Conservation (phyloP, 2,329 filamentous ascomycete genomes). For the Plectosphaerella cucumerina region DNA sequence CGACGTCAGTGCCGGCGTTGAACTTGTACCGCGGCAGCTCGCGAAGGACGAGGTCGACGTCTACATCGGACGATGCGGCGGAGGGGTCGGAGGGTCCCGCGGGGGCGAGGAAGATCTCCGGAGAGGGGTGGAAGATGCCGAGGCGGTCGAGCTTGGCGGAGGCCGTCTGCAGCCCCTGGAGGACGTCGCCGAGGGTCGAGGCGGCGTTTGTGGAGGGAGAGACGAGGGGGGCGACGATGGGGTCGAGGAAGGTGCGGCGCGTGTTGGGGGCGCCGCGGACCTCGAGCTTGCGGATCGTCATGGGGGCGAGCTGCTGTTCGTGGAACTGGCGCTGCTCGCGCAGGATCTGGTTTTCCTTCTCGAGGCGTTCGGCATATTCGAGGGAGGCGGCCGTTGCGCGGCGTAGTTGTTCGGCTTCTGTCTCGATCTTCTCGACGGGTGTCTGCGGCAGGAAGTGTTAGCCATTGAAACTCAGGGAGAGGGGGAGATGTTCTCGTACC, state of each 20-base stretch:
- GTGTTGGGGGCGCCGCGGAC: slow-evolving; percentile 81
- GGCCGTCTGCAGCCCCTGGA: slow-evolving; percentile 65
- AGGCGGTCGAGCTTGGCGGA: slow-evolving; percentile 75
- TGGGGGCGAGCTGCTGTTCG: slow-evolving; percentile 80
- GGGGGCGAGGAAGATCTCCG: slow-evolving; percentile 78
- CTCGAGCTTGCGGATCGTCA: slow-evolving; percentile 80
- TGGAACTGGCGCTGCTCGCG: slow-evolving; percentile 26
- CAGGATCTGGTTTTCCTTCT: slow-evolving; percentile 34
- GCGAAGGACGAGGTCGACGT: slow-evolving; percentile 75
- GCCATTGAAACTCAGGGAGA: too few species aligned
- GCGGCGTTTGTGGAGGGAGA: slow-evolving; percentile 60
- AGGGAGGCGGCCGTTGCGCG: slow-evolving; percentile 32
- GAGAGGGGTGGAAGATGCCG: slow-evolving; percentile 85
- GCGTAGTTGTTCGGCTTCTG: slow-evolving; percentile 31
- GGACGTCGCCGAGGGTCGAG: slow-evolving; percentile 76
- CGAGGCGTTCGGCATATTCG: slow-evolving; percentile 28
- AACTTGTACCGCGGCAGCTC: slow-evolving; percentile 82
- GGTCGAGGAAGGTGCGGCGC: slow-evolving; percentile 77
- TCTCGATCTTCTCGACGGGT: slow-evolving; percentile 34
- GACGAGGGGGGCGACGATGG: slow-evolving; percentile 74
- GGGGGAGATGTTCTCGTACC: neutral
- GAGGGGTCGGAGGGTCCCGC: slow-evolving; percentile 65
- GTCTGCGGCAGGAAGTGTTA: too few species aligned
- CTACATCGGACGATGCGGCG: slow-evolving; percentile 71
- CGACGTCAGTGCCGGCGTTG: slow-evolving; percentile 92